Conservation (phyloP, 2,329 filamentous ascomycete species). For the Aquanectria penicillioides region DNA sequence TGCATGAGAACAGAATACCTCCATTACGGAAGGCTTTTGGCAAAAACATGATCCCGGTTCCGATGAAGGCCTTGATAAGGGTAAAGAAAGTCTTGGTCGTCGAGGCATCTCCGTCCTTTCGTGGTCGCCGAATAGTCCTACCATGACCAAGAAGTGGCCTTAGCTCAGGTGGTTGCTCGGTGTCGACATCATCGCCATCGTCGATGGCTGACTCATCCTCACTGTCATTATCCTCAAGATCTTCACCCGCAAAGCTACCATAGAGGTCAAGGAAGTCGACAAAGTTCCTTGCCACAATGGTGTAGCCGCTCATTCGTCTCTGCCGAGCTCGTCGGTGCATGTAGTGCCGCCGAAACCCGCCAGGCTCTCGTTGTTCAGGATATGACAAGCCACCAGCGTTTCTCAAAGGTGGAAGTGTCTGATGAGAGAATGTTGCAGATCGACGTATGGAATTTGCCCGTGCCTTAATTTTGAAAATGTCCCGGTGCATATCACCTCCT, state of each 20-base stretch:
- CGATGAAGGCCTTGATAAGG: conserved; percentile 80
- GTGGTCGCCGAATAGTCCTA: conserved; percentile 58
- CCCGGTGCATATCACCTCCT: conserved; percentile 81
- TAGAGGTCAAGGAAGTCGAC: conserved; percentile 81
- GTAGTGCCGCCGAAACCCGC: conserved; percentile 59
- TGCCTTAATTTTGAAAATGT: conserved; percentile 78
- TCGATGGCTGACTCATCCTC: conserved; percentile 68
- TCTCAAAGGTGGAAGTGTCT: conserved; percentile 47
- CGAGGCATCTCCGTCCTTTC: conserved; percentile 68
- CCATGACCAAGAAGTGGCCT: conserved; percentile 65
- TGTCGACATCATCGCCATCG: conserved; percentile 46
- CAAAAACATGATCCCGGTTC: conserved; percentile 84
- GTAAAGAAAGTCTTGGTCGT: conserved; percentile 82
- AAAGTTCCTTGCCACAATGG: conserved; percentile 74
- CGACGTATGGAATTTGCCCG: conserved; percentile 62
- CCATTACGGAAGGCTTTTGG: conserved; percentile 84
- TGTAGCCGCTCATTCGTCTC: conserved; percentile 47
- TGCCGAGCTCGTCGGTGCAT: conserved; percentile 52
- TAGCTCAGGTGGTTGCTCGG: conserved; percentile 63
- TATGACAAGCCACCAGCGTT: conserved; percentile 45
- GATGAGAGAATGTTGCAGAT: conserved; percentile 74
- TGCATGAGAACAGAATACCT: conserved; percentile 77
- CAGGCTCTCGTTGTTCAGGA: conserved; percentile 55
- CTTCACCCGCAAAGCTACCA: conserved; percentile 80
- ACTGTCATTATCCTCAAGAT: conserved; percentile 62